These are phyloP conservation scores for Chenopodium quinoa DNA, from an alignment of 148 eudicot species.

Conservation along the genomic window DNA sequence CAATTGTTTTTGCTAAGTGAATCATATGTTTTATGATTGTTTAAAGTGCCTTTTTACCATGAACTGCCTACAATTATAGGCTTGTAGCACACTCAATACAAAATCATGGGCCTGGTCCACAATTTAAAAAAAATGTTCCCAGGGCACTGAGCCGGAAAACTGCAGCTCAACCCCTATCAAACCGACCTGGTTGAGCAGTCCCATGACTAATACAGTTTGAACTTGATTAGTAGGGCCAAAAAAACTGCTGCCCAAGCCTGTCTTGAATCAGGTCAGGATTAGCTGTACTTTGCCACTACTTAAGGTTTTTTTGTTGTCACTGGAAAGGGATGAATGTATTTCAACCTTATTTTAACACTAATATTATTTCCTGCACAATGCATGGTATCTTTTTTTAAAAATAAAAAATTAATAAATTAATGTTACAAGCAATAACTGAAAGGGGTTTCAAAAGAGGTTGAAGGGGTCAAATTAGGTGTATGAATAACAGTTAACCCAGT, in stretches of 20 bases:
- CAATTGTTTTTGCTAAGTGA: conserved; percentile 24
- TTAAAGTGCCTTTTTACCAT: conserved; percentile 14
- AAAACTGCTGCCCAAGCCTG: background rate
- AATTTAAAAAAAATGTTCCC: background rate
- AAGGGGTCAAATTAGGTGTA: too few relatives aligned
- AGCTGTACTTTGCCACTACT: background rate
- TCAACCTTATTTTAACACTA: too few relatives aligned
- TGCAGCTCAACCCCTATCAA: background rate
- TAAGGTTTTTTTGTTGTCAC: conserved; percentile 12
- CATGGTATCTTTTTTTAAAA: too few relatives aligned
- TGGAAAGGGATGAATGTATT: conserved; percentile 4
- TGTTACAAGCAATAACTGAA: too few relatives aligned
- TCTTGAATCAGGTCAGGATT: too few relatives aligned
- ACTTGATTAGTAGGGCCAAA: background rate
- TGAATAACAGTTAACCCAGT: too few relatives aligned
- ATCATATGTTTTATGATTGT: conserved; percentile 21
- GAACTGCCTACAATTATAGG: conserved; percentile 18
- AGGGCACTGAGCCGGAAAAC: background rate
- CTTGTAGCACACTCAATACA: conserved; percentile 1
- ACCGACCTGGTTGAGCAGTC: background rate
- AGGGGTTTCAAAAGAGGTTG: too few relatives aligned
- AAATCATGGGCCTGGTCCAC: background rate
- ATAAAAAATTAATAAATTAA: too few relatives aligned
- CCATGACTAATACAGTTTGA: too few relatives aligned
- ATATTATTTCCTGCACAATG: too few relatives aligned